Conservation (phyloP, 768 basidiomycete genomes). For the Hydnomerulius pinastri region DNA sequence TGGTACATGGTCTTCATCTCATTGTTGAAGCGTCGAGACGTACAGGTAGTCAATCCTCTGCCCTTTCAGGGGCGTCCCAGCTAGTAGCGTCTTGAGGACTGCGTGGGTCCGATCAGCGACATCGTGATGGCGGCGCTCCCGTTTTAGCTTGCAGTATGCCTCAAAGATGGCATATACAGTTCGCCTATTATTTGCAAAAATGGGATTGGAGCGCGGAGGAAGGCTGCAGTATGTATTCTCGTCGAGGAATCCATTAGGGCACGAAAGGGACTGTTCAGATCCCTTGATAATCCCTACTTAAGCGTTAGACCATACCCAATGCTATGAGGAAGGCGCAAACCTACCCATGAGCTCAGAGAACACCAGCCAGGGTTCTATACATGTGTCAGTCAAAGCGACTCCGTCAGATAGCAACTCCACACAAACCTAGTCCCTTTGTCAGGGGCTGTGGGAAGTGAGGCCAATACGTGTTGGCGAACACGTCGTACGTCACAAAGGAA, state of each 20-base stretch:
- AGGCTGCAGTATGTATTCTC: too few species aligned
- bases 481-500: slow-evolving; percentile 40
- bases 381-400: not conserved
- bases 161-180: slow-evolving; percentile 54
- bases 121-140: too few species aligned
- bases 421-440: slow-evolving; percentile 49
- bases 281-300: too few species aligned
- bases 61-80: slow-evolving; percentile 28
- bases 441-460: slow-evolving; percentile 49
- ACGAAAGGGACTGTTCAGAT: too few species aligned
- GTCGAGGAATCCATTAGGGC: too few species aligned
- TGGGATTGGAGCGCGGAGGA: too few species aligned
- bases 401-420: slow-evolving; percentile 3
- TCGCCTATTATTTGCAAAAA: too few species aligned
- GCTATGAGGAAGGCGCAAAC: too few species aligned
- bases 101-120: too few species aligned
- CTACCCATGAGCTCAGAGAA: slow-evolving; percentile 62
- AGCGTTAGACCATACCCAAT: too few species aligned
- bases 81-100: too few species aligned
- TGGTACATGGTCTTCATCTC: too few species aligned
- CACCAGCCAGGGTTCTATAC: slow-evolving; percentile 55
- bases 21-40: slow-evolving; percentile 18
- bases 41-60: slow-evolving; percentile 56
- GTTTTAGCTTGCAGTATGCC: slow-evolving; percentile 47
- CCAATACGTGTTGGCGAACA: slow-evolving; percentile 55